phyloP scores from a whole-genome alignment of 2,329 filamentous ascomycete genomes.

The Ascocoryne sarcoides region DNA sequence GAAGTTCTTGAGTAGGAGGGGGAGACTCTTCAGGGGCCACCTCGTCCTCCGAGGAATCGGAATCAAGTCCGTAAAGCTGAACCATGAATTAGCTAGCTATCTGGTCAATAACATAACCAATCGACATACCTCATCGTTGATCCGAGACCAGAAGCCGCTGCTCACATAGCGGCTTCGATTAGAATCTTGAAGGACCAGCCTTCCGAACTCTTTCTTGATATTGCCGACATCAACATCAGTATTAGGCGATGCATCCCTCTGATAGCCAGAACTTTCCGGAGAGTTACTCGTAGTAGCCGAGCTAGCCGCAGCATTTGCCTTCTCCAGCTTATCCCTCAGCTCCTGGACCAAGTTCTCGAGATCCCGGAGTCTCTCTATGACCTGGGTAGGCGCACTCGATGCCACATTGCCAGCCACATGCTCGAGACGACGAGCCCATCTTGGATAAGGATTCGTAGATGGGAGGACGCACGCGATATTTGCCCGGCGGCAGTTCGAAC shows the following conservation, averaged over 20 bases:
- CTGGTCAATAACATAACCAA: neutral
- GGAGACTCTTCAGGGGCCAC: slow-evolving; percentile 26
- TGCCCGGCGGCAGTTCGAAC: slow-evolving; percentile 46
- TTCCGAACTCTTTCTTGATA: slow-evolving; percentile 35
- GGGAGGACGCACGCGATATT: slow-evolving; percentile 44
- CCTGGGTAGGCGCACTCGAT: slow-evolving; percentile 22
- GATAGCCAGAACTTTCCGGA: slow-evolving; percentile 21
- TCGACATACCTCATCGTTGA: slow-evolving; percentile 41
- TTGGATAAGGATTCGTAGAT: slow-evolving; percentile 39
- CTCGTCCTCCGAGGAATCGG: slow-evolving; percentile 31
- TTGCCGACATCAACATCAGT: too few relatives aligned
- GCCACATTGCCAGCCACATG: slow-evolving; percentile 29
- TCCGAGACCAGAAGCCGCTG: slow-evolving; percentile 45
- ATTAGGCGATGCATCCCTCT: neutral
- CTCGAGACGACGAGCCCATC: slow-evolving; percentile 45
- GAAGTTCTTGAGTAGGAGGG: slow-evolving; percentile 32
- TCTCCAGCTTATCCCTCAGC: slow-evolving; percentile 38
- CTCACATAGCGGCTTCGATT: slow-evolving; percentile 36
- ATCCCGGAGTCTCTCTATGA: slow-evolving; percentile 41
- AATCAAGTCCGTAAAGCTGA: slow-evolving; percentile 37
- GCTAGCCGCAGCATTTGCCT: slow-evolving; percentile 30
- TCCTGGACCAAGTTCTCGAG: slow-evolving; percentile 44
- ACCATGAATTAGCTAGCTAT: slow-evolving; percentile 15
- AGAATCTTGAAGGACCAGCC: slow-evolving; percentile 38
- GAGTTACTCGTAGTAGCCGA: slow-evolving; percentile 24